phyloP scores from a whole-genome alignment of 495 filamentous ascomycete genomes.

The Daldinia bambusicola region DNA sequence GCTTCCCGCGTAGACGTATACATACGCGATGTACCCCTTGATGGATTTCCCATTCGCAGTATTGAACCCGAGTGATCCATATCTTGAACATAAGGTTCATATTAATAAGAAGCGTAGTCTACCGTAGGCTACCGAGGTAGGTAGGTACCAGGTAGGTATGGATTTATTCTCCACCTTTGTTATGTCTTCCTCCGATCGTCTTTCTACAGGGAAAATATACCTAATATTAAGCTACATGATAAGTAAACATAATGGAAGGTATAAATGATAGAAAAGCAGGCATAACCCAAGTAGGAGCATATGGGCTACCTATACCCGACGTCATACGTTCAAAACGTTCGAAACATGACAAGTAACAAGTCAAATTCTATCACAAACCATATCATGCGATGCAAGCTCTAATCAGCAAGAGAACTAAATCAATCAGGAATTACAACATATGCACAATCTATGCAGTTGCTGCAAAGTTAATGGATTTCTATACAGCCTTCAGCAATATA shows the following conservation, averaged over 20 bases:
- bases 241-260: conserved; percentile 1
- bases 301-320: conserved; percentile 22
- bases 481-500: conserved; percentile 45
- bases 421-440: background rate
- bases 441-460: conserved; percentile 5
- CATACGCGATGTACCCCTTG: background rate
- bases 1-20: background rate
- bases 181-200: background rate
- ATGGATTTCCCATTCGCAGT: background rate
- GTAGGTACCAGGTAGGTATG: background rate
- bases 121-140: background rate
- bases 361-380: conserved; percentile 16
- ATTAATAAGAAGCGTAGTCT: background rate
- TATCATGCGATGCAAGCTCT: conserved; percentile 7
- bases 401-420: conserved; percentile 2
- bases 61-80: background rate
- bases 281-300: conserved; percentile 3
- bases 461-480: conserved; percentile 40
- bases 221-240: background rate
- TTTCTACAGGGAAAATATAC: too few species aligned
- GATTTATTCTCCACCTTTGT: background rate
- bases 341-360: conserved; percentile 7
- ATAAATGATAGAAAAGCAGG: conserved; percentile 11
- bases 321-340: conserved; percentile 18
- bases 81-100: background rate